Evolutionary conservation across 352 stramenopile genomes (phyloP), one percentile per base, ranked within the genome.

Genomic region (Globisporangium emineosum): DNA sequence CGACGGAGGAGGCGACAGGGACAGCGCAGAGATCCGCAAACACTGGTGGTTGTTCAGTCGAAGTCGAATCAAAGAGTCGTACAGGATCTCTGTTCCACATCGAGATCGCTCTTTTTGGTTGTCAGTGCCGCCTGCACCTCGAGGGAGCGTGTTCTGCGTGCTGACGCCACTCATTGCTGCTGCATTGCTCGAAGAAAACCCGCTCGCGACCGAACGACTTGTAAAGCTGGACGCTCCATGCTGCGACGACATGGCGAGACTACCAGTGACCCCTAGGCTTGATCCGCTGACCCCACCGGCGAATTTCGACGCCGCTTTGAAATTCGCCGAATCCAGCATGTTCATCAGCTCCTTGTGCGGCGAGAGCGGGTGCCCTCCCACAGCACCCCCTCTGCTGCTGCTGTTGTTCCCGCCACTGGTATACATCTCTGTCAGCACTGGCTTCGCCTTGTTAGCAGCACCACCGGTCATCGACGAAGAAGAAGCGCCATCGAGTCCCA

Each of bases 1-100:
- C 21, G 40, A 2, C 7, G 62, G 52, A 13, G 33, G 62, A 32
- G 10, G 61, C 40, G 30, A 23, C 33, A 49, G 0, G 30, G 23
- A 62, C 64, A 72, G 50, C 17, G 72, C 66, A 2, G 63, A 81
- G 21, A 94, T 79, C 2, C 79, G 81, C 7, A 94, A 60, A 59
- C 84, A 90, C 65, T 82, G 72, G 21, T 83, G 81, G 69, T 86
- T 92, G 62, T 83, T 83, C 21, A 94, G 71, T 21, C 81, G 73
- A n/a, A 94, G 53, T 0, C 83, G 74, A 45, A 94, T 72, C 2
- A 80, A 72, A 27, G 81, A 78, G 64, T 92, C 83, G 62, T 89
- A 94, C 9, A 85, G 72, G 21, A 94, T 90, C 50, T 89, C 81
- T 0, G 82, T 75, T 0, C 85, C 85, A 65, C 85, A 92, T 23